phyloP scores from a whole-genome alignment of 371 early-diverging fungal species.

The Lichtheimia corymbifera region DNA sequence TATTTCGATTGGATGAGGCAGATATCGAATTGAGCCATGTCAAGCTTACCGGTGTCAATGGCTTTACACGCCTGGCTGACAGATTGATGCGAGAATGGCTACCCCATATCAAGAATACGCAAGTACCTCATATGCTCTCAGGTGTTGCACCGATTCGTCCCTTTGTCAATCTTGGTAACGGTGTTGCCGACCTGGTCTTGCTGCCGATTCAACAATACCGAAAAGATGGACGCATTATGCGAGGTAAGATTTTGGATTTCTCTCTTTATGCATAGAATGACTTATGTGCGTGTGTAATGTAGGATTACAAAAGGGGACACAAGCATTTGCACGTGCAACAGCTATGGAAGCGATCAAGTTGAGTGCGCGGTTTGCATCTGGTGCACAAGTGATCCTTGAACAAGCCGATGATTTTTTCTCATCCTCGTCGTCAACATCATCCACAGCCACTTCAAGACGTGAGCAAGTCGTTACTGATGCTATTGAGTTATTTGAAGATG shows the following conservation, averaged over 20 bases:
- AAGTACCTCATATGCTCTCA: slow-evolving; percentile 85
- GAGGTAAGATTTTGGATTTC: slow-evolving; percentile 47
- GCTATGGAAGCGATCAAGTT: slow-evolving; percentile 90
- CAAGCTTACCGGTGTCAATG: slow-evolving; percentile 74
- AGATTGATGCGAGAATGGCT: slow-evolving; percentile 79
- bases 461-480: slow-evolving; percentile 12
- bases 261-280: background rate
- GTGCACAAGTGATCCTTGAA: slow-evolving; percentile 88
- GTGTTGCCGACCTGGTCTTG: slow-evolving; percentile 90
- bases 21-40: slow-evolving; percentile 80
- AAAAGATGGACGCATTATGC: slow-evolving; percentile 87
- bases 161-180: slow-evolving; percentile 86
- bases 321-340: slow-evolving; percentile 87
- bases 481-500: slow-evolving; percentile 12
- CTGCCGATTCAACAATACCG: slow-evolving; percentile 93
- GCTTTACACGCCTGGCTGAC: slow-evolving; percentile 60
- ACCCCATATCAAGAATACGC: slow-evolving; percentile 87
- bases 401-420: slow-evolving; percentile 84
- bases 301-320: slow-evolving; percentile 83
- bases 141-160: slow-evolving; percentile 92
- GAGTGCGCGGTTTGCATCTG: slow-evolving; percentile 86
- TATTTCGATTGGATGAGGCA: slow-evolving; percentile 91
- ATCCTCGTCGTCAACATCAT: too few relatives aligned
- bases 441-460: slow-evolving; percentile 8
- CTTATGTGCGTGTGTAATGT: background rate